phyloP scores from a whole-genome alignment of 352 stramenopile species.

The Phytopythium aichiense region DNA sequence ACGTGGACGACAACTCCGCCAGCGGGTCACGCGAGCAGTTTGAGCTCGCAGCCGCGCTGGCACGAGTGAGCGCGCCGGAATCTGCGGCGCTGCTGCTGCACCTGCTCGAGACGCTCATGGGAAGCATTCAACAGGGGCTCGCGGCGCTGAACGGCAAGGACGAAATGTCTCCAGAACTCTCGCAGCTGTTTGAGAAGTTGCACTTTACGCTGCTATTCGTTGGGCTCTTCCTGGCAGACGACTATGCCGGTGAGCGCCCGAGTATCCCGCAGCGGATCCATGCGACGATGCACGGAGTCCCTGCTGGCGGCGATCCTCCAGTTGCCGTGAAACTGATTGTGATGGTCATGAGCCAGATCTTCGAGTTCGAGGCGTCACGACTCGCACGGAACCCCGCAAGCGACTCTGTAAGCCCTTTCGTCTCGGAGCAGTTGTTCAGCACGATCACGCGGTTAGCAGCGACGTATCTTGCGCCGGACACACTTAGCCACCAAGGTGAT shows the following conservation, averaged over 20 bases:
- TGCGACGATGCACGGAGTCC: slow-evolving; percentile 23
- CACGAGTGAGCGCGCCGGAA: slow-evolving; percentile 54
- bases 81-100: slow-evolving; percentile 51
- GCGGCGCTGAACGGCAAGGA: slow-evolving; percentile 38
- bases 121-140: slow-evolving; percentile 39
- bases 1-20: slow-evolving; percentile 76
- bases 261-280: slow-evolving; percentile 62
- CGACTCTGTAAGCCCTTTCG: slow-evolving; percentile 64
- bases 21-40: slow-evolving; percentile 63
- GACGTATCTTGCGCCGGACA: slow-evolving; percentile 65
- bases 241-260: slow-evolving; percentile 71
- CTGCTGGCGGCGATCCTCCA: slow-evolving; percentile 17
- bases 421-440: slow-evolving; percentile 70
- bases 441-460: slow-evolving; percentile 72
- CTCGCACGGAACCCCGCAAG: slow-evolving; percentile 55
- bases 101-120: slow-evolving; percentile 58
- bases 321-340: slow-evolving; percentile 57
- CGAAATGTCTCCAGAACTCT: slow-evolving; percentile 50
- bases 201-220: slow-evolving; percentile 79
- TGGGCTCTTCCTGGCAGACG: slow-evolving; percentile 73
- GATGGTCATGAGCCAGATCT: slow-evolving; percentile 62
- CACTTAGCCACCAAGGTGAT: slow-evolving; percentile 29
- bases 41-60: slow-evolving; percentile 64
- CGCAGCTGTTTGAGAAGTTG: slow-evolving; percentile 71
- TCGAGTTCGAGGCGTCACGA: slow-evolving; percentile 64